phyloP scores from a whole-genome alignment of 805 yeast species.

The Candida taoyuanica region DNA sequence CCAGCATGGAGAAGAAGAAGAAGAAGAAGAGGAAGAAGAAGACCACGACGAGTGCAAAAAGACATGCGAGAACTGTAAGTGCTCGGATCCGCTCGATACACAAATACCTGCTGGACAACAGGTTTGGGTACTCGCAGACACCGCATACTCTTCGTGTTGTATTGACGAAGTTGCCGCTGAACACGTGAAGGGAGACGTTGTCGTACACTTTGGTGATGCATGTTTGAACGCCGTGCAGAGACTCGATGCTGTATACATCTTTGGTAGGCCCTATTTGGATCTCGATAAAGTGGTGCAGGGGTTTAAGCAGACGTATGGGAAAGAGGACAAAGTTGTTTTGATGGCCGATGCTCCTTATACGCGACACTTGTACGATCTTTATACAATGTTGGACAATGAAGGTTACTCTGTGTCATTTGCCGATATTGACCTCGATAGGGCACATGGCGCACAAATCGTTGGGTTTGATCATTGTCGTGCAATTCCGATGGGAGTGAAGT shows the following conservation, averaged over 20 bases:
- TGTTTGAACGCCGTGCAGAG: slow-evolving; percentile 77
- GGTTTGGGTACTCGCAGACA: slow-evolving; percentile 87
- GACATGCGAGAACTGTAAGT: slow-evolving; percentile 22
- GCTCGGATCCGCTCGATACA: slow-evolving; percentile 20
- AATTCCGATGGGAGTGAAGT: slow-evolving; percentile 10
- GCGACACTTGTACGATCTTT: slow-evolving; percentile 37
- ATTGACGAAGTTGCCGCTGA: slow-evolving; percentile 96
- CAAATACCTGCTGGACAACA: slow-evolving; percentile 25
- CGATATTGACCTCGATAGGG: slow-evolving; percentile 32
- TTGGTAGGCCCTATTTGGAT: slow-evolving; percentile 64
- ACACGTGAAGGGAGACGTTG: slow-evolving; percentile 80
- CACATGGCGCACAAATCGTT: slow-evolving; percentile 36
- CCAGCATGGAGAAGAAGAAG: slow-evolving; percentile 5
- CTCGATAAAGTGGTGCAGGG: slow-evolving; percentile 31
- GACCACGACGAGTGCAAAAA: slow-evolving; percentile 19
- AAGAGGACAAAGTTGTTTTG: slow-evolving; percentile 44
- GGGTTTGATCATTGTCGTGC: slow-evolving; percentile 30
- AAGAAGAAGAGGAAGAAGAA: slow-evolving; percentile 3
- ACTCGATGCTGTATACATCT: slow-evolving; percentile 71
- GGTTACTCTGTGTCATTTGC: slow-evolving; percentile 35
- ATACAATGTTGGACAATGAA: slow-evolving; percentile 26
- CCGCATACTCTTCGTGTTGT: slow-evolving; percentile 93
- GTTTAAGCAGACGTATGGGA: slow-evolving; percentile 39
- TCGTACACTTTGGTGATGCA: slow-evolving; percentile 93
- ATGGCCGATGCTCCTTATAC: slow-evolving; percentile 77